These are phyloP conservation scores for Pyrrhoderma lamaoense DNA, from an alignment of 1,284 basidiomycete genomes.

Conservation along the genomic window DNA sequence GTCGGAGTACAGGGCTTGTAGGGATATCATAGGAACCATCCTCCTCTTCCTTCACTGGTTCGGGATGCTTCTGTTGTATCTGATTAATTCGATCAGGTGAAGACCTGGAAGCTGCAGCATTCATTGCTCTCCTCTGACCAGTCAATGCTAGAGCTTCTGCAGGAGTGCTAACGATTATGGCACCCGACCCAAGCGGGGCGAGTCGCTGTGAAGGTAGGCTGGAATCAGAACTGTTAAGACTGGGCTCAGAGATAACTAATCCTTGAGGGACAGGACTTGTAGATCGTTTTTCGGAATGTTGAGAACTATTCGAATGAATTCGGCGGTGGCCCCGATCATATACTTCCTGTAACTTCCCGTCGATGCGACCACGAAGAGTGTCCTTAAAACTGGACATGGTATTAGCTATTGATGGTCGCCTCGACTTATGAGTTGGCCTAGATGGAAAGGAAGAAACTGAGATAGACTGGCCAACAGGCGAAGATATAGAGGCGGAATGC, in stretches of 20 bases:
- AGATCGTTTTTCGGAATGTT: not conserved
- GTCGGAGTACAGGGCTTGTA: too few relatives aligned
- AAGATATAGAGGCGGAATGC: conserved; percentile 13
- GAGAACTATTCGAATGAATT: conserved; percentile 3
- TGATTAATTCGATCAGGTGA: too few relatives aligned
- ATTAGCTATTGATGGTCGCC: conserved; percentile 13
- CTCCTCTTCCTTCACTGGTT: too few relatives aligned
- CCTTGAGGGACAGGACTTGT: not conserved
- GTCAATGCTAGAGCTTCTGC: conserved; percentile 52
- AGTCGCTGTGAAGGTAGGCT: conserved; percentile 10
- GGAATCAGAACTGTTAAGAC: conserved; percentile 32
- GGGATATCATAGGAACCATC: too few relatives aligned
- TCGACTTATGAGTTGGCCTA: conserved; percentile 1
- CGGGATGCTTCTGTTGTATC: too few relatives aligned
- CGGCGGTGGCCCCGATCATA: conserved; percentile 23
- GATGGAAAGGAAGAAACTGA: not conserved
- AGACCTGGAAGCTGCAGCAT: too few relatives aligned
- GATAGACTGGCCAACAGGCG: conserved; percentile 8
- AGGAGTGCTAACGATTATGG: conserved; percentile 65
- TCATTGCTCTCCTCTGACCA: not conserved
- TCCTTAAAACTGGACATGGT: conserved; percentile 15
- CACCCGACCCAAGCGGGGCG: conserved; percentile 57
- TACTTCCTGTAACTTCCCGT: conserved; percentile 24
- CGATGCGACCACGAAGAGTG: conserved; percentile 8
- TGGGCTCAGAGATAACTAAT: conserved; percentile 52